Evolutionary conservation across 441 rosid genomes (phyloP), one percentile per base, ranked within the genome.

Genomic region (Arabidopsis lyrata): DNA sequence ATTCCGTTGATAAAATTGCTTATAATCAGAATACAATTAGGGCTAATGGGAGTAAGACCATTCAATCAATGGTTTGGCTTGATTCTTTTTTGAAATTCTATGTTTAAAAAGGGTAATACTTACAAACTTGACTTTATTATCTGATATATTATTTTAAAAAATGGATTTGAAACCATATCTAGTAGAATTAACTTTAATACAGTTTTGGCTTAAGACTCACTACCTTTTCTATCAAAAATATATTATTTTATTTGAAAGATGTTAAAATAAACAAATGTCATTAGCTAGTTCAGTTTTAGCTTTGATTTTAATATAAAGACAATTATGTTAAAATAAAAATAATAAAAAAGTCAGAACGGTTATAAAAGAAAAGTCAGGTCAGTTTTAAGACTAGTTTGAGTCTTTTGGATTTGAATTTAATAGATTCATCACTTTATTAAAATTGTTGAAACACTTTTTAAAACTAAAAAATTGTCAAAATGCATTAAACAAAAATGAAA

Each of bases 381-480:
- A 57, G 72, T 56, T 66, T 0, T 15, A 35, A 36, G 49, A 45
- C 22, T 6, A 10, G 29, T 53, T 44, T 68, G 36, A 18, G 56
- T 67, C 50, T 62, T 68, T 61, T 61, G 24, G 79, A 69, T 69
- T 63, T 63, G 58, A 62, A 35, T 38, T 29, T 61, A 62, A 45
- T 34, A 34, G 67, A 62, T 65, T 41, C 49, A 57, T 41, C 49
- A 57, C 48, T 57, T 32, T 47, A 35, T 18, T 47, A 31, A 68
- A 54, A 44, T 8, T 9, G 8, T 1, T 15, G 2, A 20, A 58
- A 48, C 53, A 67, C 41, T 68, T 61, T 68, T 52, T 9, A 47
- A 32, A 41, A 24, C 34, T 56, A 5, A 36, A 16, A 7, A 68
- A 31, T 65, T 50, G 72, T 65, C 57, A 58, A 64, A 71, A 63